phyloP scores from a whole-genome alignment of 352 stramenopile genomes.

The Pythium guiyangense region DNA sequence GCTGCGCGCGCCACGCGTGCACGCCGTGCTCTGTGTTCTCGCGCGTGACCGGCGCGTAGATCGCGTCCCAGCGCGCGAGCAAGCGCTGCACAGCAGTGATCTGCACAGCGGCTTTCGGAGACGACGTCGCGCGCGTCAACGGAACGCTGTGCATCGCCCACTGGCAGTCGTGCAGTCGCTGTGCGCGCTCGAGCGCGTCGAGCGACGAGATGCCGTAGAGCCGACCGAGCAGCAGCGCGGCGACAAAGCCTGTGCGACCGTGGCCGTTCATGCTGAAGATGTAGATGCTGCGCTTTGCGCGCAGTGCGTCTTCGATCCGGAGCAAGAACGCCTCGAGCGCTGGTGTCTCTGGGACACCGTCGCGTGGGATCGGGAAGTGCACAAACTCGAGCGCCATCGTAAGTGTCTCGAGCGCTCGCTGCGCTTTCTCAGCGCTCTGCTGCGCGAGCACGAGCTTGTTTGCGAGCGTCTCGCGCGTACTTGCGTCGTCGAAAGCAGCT shows the following conservation, averaged over 20 bases:
- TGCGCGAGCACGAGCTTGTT: conserved; percentile 47
- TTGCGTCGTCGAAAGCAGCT: conserved; percentile 2
- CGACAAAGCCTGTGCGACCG: conserved; percentile 62
- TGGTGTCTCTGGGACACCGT: conserved; percentile 20
- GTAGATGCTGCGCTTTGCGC: conserved; percentile 53
- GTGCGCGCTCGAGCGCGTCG: conserved; percentile 57
- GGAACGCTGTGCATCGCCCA: conserved; percentile 21
- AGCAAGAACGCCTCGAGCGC: conserved; percentile 27
- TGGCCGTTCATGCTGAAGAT: conserved; percentile 71
- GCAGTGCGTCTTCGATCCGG: conserved; percentile 42
- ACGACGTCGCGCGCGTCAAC: conserved; percentile 35
- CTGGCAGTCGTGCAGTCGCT: conserved; percentile 68
- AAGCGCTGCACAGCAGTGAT: conserved; percentile 36
- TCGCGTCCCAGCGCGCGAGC: conserved; percentile 49
- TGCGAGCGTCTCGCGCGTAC: conserved; percentile 21
- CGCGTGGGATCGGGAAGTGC: conserved; percentile 46
- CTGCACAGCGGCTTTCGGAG: conserved; percentile 44
- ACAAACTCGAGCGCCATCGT: conserved; percentile 47
- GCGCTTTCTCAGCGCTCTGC: conserved; percentile 37
- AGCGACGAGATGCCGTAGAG: conserved; percentile 57
- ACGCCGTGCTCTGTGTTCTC: conserved; percentile 39
- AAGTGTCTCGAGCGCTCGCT: conserved; percentile 23
- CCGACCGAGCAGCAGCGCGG: conserved; percentile 59
- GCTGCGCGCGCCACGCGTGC: conserved; percentile 37
- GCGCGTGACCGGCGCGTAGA: conserved; percentile 55